These are phyloP conservation scores for Rutstroemia sp. DNA, from an alignment of 2,329 filamentous ascomycete species.

Conservation along the genomic window DNA sequence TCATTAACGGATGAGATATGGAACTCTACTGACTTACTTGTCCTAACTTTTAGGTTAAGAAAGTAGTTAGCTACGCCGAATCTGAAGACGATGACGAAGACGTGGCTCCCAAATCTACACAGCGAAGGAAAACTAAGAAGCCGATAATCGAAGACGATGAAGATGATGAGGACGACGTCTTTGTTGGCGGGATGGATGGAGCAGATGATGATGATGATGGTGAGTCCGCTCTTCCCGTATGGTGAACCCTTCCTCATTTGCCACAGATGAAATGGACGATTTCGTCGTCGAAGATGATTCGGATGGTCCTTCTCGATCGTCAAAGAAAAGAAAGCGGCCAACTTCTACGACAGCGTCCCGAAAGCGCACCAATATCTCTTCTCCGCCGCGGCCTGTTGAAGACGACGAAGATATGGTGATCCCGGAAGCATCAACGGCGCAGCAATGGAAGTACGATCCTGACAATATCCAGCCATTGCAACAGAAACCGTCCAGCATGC, in stretches of 20 bases:
- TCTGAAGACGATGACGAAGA: conserved; percentile 77
- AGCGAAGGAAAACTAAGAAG: conserved; percentile 41
- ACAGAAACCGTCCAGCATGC: conserved; percentile 35
- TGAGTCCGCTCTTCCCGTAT: conserved; percentile 28
- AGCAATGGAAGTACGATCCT: conserved; percentile 73
- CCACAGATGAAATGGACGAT: conserved; percentile 65
- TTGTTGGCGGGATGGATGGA: conserved; percentile 52
- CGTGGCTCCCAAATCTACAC: conserved; percentile 38
- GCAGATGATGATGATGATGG: conserved; percentile 48
- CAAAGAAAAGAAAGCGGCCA: conserved; percentile 64
- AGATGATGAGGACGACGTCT: conserved; percentile 62
- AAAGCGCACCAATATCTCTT: conserved; percentile 55
- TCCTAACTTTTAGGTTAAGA: conserved; percentile 43
- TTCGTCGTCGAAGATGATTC: conserved; percentile 81
- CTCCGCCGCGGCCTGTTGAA: conserved; percentile 39
- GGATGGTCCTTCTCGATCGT: conserved; percentile 49
- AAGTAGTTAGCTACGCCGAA: conserved; percentile 73
- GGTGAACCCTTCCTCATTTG: conserved; percentile 1
- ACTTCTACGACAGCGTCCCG: conserved; percentile 44
- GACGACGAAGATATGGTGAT: conserved; percentile 44
- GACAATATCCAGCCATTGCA: conserved; percentile 45
- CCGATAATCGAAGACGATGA: conserved; percentile 58
- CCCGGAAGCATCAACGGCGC: conserved; percentile 62
- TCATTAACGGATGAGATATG: not conserved
- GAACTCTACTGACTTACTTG: not conserved